Conservation (phyloP, 2,329 filamentous ascomycete species). For the Bipolaris cookei region DNA sequence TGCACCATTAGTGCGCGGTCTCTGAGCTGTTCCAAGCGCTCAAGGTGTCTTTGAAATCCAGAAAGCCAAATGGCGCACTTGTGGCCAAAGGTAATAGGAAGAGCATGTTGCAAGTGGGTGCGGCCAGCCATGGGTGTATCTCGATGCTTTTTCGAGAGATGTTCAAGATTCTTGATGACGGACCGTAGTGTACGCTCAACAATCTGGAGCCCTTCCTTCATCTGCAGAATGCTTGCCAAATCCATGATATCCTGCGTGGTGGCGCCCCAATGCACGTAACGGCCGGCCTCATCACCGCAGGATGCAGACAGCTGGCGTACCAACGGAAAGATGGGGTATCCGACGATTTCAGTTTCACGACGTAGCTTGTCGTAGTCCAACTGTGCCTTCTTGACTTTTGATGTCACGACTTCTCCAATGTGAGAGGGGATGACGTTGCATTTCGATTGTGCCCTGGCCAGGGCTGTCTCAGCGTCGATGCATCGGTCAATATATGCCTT, state of each 20-base stretch:
- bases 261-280: constrained; percentile 65
- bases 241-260: constrained; percentile 68
- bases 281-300: constrained; percentile 45
- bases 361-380: constrained; percentile 55
- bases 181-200: constrained; percentile 55
- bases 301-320: constrained; percentile 56
- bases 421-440: constrained; percentile 57
- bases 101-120: constrained; percentile 64
- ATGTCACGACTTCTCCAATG: constrained; percentile 42
- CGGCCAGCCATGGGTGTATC: constrained; percentile 64
- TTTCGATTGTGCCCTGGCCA: constrained; percentile 59
- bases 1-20: constrained; percentile 59
- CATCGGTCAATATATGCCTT: constrained; percentile 57
- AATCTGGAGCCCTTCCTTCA: constrained; percentile 58
- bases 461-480: constrained; percentile 59
- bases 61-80: constrained; percentile 64
- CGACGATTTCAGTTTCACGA: constrained; percentile 59
- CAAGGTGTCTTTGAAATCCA: constrained; percentile 56
- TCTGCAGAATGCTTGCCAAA: constrained; percentile 60
- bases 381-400: constrained; percentile 38
- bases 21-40: constrained; percentile 57
- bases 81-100: constrained; percentile 64
- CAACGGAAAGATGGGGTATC: constrained; percentile 61
- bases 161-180: constrained; percentile 53
- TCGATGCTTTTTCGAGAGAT: constrained; percentile 54